These are phyloP conservation scores for Coniosporium apollinis DNA, from an alignment of 495 filamentous ascomycete genomes.

Conservation along the genomic window DNA sequence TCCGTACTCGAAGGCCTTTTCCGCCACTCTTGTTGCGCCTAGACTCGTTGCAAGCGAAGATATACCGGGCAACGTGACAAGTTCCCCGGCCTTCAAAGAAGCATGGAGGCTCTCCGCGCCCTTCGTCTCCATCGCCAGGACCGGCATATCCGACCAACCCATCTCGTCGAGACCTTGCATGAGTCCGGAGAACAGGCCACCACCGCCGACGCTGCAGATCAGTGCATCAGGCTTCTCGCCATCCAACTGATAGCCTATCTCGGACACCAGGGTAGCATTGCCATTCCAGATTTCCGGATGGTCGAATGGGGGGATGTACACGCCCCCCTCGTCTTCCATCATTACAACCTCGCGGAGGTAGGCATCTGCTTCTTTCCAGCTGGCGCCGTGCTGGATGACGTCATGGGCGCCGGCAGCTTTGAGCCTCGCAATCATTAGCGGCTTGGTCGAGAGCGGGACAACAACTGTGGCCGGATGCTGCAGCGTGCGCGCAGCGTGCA, in stretches of 20 bases:
- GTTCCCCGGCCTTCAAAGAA: slow-evolving; percentile 38
- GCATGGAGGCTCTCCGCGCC: slow-evolving; percentile 59
- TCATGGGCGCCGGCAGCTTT: slow-evolving; percentile 45
- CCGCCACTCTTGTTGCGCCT: slow-evolving; percentile 57
- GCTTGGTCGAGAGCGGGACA: slow-evolving; percentile 49
- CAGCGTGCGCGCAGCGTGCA: slow-evolving; percentile 55
- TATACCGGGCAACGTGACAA: slow-evolving; percentile 55
- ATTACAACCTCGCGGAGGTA: slow-evolving; percentile 50
- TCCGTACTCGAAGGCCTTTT: slow-evolving; percentile 51
- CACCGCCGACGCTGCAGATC: slow-evolving; percentile 76
- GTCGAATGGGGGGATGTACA: slow-evolving; percentile 92
- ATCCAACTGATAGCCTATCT: slow-evolving; percentile 45
- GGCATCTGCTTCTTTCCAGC: slow-evolving; percentile 62
- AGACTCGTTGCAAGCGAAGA: slow-evolving; percentile 68
- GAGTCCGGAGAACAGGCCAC: slow-evolving; percentile 69
- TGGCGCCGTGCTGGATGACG: slow-evolving; percentile 54
- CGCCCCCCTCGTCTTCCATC: slow-evolving; percentile 30
- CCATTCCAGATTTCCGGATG: slow-evolving; percentile 75
- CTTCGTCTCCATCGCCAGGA: slow-evolving; percentile 68
- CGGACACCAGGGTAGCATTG: slow-evolving; percentile 52
- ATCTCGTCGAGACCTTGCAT: slow-evolving; percentile 47
- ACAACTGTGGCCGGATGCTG: slow-evolving; percentile 65
- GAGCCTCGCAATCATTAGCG: slow-evolving; percentile 60
- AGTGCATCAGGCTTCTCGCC: slow-evolving; percentile 42
- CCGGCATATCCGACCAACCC: slow-evolving; percentile 27